A percentile compares a stretch with the other conserved stretches of the same genome.
Evolutionary conservation across 345 rosid genomes (phyloP).

Genomic region (Raphanus sativus): DNA sequence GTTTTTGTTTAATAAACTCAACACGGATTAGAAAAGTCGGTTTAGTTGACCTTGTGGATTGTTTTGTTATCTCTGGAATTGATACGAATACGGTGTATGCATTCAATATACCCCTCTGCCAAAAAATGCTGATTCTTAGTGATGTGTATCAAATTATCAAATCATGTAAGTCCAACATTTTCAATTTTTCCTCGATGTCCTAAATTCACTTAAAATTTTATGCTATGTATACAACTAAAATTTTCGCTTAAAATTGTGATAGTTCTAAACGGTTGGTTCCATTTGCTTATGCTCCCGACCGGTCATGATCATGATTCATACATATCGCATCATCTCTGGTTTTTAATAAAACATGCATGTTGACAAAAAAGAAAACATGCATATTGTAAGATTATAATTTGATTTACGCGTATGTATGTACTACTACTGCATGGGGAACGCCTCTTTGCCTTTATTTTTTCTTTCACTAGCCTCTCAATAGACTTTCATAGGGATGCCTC

Average conservation of each 20-base stretch:
- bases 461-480: neutral
- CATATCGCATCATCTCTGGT: too few relatives aligned
- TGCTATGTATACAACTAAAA: too few relatives aligned
- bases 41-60: constrained; percentile 14
- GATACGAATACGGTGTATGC: constrained; percentile 4
- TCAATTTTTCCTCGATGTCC: too few relatives aligned
- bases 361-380: neutral
- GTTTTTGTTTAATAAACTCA: neutral
- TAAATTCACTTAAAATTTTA: too few relatives aligned
- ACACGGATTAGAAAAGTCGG: neutral
- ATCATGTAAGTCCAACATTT: too few relatives aligned
- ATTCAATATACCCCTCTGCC: neutral
- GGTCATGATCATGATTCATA: too few relatives aligned
- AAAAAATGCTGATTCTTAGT: too few relatives aligned
- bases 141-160: too few relatives aligned
- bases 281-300: too few relatives aligned
- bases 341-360: too few relatives aligned
- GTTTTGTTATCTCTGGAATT: neutral
- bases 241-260: too few relatives aligned
- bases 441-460: neutral
- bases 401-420: neutral
- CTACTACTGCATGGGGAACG: constrained; percentile 34
- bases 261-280: too few relatives aligned
- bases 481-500: constrained; percentile 11
- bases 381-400: neutral